Percentiles rank a stretch among this genome's conserved stretches.
These are phyloP conservation scores for Rhodotorula sp. DNA, from an alignment of 1,284 basidiomycete genomes.

Conservation along the genomic window DNA sequence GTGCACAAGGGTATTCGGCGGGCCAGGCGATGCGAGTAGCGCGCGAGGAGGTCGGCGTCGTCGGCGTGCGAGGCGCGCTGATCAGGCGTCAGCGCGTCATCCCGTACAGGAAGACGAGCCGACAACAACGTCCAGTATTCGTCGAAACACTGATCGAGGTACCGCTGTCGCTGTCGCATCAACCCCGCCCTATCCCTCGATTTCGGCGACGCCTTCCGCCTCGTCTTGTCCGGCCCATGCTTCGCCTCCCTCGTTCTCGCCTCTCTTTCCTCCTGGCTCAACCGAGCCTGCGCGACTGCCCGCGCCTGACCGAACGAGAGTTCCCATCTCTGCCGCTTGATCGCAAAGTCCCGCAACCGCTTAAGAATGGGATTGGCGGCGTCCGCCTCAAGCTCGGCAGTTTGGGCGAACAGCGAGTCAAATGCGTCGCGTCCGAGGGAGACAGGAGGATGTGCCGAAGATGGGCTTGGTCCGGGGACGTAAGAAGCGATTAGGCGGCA, in stretches of 20 bases:
- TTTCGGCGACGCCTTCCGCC: background rate
- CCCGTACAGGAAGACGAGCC: background rate
- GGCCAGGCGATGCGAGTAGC: background rate
- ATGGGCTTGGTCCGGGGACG: background rate
- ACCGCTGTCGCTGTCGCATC: background rate
- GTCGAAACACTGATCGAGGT: constrained; percentile 20
- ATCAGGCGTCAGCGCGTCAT: background rate
- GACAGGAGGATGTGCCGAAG: background rate
- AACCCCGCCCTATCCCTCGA: background rate
- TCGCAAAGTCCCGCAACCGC: background rate
- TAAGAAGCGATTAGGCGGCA: background rate
- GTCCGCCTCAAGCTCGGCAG: background rate
- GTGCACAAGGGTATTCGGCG: no score
- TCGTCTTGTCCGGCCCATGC: background rate
- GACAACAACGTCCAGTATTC: constrained; percentile 7
- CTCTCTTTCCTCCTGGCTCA: background rate
- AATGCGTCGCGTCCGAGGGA: background rate
- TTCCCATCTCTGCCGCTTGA: background rate
- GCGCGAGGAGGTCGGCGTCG: background rate
- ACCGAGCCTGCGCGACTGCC: background rate
- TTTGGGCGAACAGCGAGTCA: constrained; percentile 9
- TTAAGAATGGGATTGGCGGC: constrained; percentile 6
- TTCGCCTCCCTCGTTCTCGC: background rate
- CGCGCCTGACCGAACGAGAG: constrained; percentile 6
- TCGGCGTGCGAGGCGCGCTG: background rate